Base-by-base conservation (phyloP, 2,329 filamentous ascomycete species). In the Aspergillus felis region DNA sequence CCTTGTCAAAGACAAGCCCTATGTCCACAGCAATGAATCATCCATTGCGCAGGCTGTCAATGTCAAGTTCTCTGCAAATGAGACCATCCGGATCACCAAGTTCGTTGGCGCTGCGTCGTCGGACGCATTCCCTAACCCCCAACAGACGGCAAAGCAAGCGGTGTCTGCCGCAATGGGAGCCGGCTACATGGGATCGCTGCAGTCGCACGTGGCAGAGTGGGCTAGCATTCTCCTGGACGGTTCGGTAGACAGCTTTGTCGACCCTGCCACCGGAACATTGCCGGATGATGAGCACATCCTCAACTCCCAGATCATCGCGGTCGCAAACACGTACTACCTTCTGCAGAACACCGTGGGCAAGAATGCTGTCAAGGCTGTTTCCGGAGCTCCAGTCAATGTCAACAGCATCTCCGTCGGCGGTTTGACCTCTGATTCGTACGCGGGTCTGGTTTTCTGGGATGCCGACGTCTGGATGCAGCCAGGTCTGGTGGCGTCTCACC, bases 361-460 rank as follows among this genome's bases (percentile, higher is more conserved):
- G 3, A 85, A 85, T 64, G 83, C 83, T 1, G 74, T 84, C 35
- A 71, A 72, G 2, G 76, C 76, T 35, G 78, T 79, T 0, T 78
- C 79, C 53, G 79, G 80, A 53, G 76, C 79, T 1, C 69, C 76
- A 2, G 75, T 89, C 4, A 84, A 87, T 57, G 78, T 82, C 24
- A 78, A 87, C 68, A 88, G 86, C 62, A 83, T 90, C 51, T 77
- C 85, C 1, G 87, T 90, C n/a, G 85, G 87, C 57, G 87, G 87
- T 0, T 71, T 90, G 24, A 83, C 80, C 0, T 87, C 86, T 4
- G 86, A 88, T 61, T 87, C 84, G 7, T 90, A 90, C 63, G 87
- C 78, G 24, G 87, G 87, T 0, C 74, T 80, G 41, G 78, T 87
- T n/a, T 87, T 87, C 67, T 87, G 85, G 85, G 85, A 87, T 71